Evolutionary conservation across 2,329 filamentous ascomycete species (phyloP).

Genomic region (Hyphodiscus sp.): DNA sequence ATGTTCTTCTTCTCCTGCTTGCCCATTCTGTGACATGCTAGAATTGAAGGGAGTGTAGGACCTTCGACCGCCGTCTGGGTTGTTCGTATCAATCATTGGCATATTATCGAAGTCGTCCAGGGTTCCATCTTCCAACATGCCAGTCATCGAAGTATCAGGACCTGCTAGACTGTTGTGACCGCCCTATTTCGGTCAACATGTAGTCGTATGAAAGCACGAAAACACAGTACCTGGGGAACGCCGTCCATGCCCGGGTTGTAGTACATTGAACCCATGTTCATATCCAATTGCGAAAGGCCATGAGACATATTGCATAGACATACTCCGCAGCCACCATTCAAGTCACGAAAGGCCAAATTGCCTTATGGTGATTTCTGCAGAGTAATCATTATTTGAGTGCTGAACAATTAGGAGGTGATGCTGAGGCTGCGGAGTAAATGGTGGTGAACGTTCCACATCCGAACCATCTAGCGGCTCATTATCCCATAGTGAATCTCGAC

Average conservation of each 20-base stretch:
- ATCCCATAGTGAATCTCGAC: too few species aligned
- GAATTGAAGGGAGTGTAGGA: slow-evolving; percentile 24
- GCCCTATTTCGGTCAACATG: neutral
- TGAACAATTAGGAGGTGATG: neutral
- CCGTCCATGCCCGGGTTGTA: slow-evolving; percentile 14
- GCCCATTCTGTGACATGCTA: slow-evolving; percentile 14
- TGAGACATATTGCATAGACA: slow-evolving; percentile 16
- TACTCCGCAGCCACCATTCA: neutral
- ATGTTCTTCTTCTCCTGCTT: slow-evolving; percentile 9
- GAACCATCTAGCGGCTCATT: too few species aligned
- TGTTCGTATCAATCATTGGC: slow-evolving; percentile 38
- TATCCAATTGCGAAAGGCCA: slow-evolving; percentile 14
- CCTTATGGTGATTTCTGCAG: neutral
- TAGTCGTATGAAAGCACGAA: neutral
- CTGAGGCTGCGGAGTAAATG: neutral
- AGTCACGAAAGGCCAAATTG: neutral
- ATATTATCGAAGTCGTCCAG: slow-evolving; percentile 34
- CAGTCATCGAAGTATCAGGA: slow-evolving; percentile 27
- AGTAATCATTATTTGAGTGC: neutral
- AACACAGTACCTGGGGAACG: slow-evolving; percentile 21
- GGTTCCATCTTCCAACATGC: slow-evolving; percentile 40
- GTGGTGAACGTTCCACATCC: too few species aligned
- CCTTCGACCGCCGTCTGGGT: slow-evolving; percentile 20
- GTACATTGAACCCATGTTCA: slow-evolving; percentile 21
- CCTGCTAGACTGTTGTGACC: slow-evolving; percentile 12